Conservation (phyloP, 2,329 filamentous ascomycete genomes). For the Clonostachys solani region DNA sequence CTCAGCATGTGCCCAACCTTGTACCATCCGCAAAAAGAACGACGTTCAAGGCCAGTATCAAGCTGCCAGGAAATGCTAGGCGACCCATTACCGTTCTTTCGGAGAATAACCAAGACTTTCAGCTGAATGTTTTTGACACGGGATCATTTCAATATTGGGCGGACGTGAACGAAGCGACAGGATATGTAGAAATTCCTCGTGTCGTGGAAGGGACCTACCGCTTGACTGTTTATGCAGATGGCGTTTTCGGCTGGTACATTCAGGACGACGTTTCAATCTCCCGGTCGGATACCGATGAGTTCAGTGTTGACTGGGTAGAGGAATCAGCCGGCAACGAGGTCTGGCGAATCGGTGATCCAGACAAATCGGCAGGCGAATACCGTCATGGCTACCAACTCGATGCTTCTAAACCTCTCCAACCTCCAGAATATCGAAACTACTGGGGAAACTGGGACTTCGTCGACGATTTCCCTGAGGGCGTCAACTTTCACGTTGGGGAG, state of each 20-base stretch:
- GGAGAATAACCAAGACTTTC: slow-evolving; percentile 21
- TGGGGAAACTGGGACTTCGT: slow-evolving; percentile 57
- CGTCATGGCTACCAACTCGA: slow-evolving; percentile 51
- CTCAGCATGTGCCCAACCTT: slow-evolving; percentile 54
- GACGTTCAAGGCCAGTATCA: slow-evolving; percentile 41
- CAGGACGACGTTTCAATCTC: slow-evolving; percentile 42
- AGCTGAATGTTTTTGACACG: slow-evolving; percentile 41
- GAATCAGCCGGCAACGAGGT: slow-evolving; percentile 55
- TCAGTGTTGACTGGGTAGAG: slow-evolving; percentile 40
- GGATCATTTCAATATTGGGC: slow-evolving; percentile 61
- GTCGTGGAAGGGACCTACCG: slow-evolving; percentile 57
- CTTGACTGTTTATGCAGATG: slow-evolving; percentile 58
- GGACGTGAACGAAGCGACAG: slow-evolving; percentile 35
- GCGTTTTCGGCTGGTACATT: slow-evolving; percentile 55
- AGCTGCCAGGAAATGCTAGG: slow-evolving; percentile 44
- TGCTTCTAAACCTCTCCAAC: slow-evolving; percentile 39
- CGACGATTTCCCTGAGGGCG: slow-evolving; percentile 53
- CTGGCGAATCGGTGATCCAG: slow-evolving; percentile 59
- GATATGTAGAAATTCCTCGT: slow-evolving; percentile 45
- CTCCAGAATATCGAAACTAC: slow-evolving; percentile 55
- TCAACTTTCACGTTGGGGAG: slow-evolving; percentile 52
- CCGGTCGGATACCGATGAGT: slow-evolving; percentile 20
- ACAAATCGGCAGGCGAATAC: slow-evolving; percentile 58
- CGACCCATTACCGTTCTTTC: slow-evolving; percentile 50
- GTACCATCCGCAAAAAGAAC: slow-evolving; percentile 46